A percentile compares a stretch with the other conserved stretches of the same genome.
phyloP scores from a whole-genome alignment of 78 protist genomes.

The Dictyostelium capitatum region DNA sequence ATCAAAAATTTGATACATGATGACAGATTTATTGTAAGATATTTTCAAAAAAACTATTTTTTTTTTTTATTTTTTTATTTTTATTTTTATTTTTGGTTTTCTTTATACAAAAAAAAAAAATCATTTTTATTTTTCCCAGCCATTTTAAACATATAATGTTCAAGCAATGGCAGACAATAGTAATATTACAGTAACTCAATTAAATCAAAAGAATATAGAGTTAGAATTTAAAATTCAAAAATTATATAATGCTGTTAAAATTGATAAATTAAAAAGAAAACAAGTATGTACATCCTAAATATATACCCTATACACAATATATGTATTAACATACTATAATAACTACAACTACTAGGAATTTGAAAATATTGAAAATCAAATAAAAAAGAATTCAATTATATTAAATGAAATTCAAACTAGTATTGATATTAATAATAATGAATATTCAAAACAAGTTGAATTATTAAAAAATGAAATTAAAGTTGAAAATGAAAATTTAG shows the following conservation, averaged over 20 bases:
- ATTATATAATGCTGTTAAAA: conserved; percentile 8
- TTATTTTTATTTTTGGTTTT: neutral
- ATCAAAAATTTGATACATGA: too few species aligned
- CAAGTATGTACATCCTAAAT: neutral
- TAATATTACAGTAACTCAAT: neutral
- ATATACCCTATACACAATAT: too few species aligned
- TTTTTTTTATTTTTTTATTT: neutral
- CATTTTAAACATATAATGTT: neutral
- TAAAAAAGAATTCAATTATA: neutral
- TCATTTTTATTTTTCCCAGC: too few species aligned
- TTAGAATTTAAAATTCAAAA: neutral
- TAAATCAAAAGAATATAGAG: neutral
- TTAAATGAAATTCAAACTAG: neutral
- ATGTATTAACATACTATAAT: too few species aligned
- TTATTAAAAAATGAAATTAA: neutral
- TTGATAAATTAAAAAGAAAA: conserved; percentile 44
- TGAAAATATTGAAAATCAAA: conserved; percentile 5
- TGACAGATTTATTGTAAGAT: too few species aligned
- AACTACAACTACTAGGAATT: too few species aligned
- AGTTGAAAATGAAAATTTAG: neutral
- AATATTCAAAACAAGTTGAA: neutral
- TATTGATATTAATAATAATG: neutral
- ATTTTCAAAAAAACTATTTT: too few species aligned
- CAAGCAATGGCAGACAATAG: neutral
- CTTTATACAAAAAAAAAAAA: neutral